A percentile compares a stretch with the other conserved stretches of the same genome.
phyloP scores from a whole-genome alignment of 1,139 yeast genomes.

The Taiozyma sp. region DNA sequence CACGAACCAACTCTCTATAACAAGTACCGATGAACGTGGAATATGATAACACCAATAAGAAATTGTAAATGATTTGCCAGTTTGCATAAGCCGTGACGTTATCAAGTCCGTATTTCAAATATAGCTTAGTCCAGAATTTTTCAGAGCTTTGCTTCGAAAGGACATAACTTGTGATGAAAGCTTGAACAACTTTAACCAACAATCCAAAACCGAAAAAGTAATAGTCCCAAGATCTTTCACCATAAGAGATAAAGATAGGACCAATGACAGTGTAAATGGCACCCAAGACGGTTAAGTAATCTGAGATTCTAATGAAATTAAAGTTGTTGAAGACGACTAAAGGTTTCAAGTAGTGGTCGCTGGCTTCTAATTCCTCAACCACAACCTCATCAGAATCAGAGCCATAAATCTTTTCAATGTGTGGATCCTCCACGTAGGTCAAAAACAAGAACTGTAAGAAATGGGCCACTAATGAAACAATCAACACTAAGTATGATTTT shows the following conservation, averaged over 20 bases:
- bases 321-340: constrained; percentile 58
- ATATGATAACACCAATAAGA: constrained; percentile 38
- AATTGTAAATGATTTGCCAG: constrained; percentile 72
- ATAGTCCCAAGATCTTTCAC: constrained; percentile 24
- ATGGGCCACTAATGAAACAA: constrained; percentile 74
- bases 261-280: constrained; percentile 40
- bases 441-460: constrained; percentile 75
- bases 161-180: constrained; percentile 47
- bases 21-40: constrained; percentile 31
- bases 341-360: constrained; percentile 47
- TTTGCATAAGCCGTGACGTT: constrained; percentile 68
- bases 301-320: constrained; percentile 61
- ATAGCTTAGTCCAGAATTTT: constrained; percentile 64
- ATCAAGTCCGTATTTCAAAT: constrained; percentile 63
- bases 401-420: constrained; percentile 75
- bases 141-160: constrained; percentile 57
- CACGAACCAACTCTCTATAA: constrained; percentile 32
- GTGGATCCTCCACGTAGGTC: constrained; percentile 81
- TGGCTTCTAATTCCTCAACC: constrained; percentile 31
- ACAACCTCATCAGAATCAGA: constrained; percentile 21
- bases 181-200: constrained; percentile 47
- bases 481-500: constrained; percentile 67
- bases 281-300: constrained; percentile 50
- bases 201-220: constrained; percentile 47
- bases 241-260: constrained; percentile 40